Conservation (phyloP, 768 basidiomycete species). For the Pleurotus djamor region DNA sequence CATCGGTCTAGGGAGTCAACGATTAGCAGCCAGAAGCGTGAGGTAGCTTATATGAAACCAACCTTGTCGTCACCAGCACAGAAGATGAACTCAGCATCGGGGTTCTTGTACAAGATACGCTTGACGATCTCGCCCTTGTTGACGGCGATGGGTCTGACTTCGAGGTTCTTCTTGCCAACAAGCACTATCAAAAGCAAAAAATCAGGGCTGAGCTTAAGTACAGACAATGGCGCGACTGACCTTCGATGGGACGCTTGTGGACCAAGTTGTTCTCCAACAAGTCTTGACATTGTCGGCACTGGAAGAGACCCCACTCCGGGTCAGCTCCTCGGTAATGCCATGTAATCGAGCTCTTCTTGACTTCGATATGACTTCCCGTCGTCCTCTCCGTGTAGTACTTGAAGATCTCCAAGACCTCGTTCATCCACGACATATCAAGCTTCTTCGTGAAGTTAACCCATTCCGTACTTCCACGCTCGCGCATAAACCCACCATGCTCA, state of each 20-base stretch:
- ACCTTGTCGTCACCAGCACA: conserved; percentile 99
- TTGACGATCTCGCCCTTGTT: conserved; percentile 99
- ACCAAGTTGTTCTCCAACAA: conserved; percentile 92
- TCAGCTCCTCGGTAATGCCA: conserved; percentile 96
- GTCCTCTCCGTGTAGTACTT: conserved; percentile 96
- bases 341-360: conserved; percentile 96
- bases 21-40: not conserved
- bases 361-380: conserved; percentile 93
- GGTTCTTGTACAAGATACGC: conserved; percentile 88
- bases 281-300: conserved; percentile 96
- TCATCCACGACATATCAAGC: conserved; percentile 98
- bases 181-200: conserved; percentile 51
- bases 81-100: conserved; percentile 93
- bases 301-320: conserved; percentile 97
- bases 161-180: conserved; percentile 98
- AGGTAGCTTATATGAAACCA: not conserved
- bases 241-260: conserved; percentile 92
- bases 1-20: conserved; percentile 69
- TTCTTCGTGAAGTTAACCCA: conserved; percentile 92
- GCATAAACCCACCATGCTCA: conserved; percentile 94
- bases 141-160: conserved; percentile 91
- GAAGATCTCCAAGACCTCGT: conserved; percentile 93
- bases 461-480: conserved; percentile 57
- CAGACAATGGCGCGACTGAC: conserved; percentile 31
- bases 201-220: not conserved